Percentiles rank a stretch among this genome's conserved stretches.
These are phyloP conservation scores for Lycium ferocissimum DNA, from an alignment of 257 asterid species.

Conservation along the genomic window DNA sequence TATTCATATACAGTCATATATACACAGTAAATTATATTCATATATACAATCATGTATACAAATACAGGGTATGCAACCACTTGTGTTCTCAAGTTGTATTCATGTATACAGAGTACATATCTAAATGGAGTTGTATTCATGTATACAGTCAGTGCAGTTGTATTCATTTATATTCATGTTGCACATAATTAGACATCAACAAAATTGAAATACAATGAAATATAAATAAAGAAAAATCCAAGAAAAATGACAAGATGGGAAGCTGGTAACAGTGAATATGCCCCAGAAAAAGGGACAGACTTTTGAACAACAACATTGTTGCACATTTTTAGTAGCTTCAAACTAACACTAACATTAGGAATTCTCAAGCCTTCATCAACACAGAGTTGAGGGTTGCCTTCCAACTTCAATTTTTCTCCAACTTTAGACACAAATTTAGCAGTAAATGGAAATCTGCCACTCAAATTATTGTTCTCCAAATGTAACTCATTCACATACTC, in stretches of 20 bases:
- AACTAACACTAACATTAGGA: conserved; percentile 45
- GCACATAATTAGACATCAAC: too few relatives aligned
- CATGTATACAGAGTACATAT: too few relatives aligned
- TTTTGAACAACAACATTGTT: conserved; percentile 42
- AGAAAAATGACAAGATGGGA: conserved; percentile 40
- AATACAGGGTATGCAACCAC: too few relatives aligned
- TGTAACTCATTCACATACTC: conserved; percentile 66
- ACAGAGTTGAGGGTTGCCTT: conserved; percentile 84
- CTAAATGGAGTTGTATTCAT: too few relatives aligned
- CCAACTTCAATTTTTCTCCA: conserved; percentile 78
- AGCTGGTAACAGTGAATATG: conserved; percentile 36
- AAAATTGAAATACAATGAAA: too few relatives aligned
- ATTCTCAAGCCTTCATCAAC: conserved; percentile 55
- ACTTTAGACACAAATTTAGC: conserved; percentile 53
- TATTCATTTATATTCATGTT: too few relatives aligned
- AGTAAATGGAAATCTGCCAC: conserved; percentile 81
- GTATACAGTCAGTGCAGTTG: too few relatives aligned
- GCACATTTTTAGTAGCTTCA: conserved; percentile 61
- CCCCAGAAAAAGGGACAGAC: conserved; percentile 52
- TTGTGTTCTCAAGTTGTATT: too few relatives aligned
- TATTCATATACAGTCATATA: too few relatives aligned
- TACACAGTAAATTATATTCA: too few relatives aligned
- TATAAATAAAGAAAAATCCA: conserved; percentile 43
- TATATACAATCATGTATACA: too few relatives aligned
- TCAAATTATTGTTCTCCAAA: conserved; percentile 76